Evolutionary conservation across 192 early-diverging fungal species (phyloP).

Genomic region (Linnemannia exigua): DNA sequence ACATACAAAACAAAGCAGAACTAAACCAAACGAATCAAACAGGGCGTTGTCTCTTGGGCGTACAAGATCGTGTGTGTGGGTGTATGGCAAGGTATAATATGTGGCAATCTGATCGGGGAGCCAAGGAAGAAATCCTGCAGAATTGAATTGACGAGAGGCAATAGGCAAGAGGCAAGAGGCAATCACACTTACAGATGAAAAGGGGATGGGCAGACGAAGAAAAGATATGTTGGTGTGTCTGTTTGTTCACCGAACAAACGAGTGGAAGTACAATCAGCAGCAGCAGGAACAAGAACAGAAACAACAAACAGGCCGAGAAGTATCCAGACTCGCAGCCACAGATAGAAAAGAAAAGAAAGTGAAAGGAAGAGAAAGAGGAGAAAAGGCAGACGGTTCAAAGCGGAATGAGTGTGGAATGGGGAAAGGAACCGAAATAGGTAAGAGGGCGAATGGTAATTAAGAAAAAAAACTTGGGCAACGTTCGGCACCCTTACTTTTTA

Average conservation of each 20-base stretch:
- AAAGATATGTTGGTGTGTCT: neutral
- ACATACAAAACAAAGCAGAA: neutral
- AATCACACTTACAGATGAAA: neutral
- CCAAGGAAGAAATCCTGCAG: neutral
- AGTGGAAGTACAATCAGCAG: too few species aligned
- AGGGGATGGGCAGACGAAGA: too few species aligned
- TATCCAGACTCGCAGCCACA: neutral
- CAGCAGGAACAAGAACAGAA: too few species aligned
- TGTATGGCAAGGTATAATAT: neutral
- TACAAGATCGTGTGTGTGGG: neutral
- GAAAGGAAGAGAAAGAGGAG: neutral
- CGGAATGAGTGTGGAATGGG: constrained; percentile 1
- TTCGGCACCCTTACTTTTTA: neutral
- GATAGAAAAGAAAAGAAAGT: neutral
- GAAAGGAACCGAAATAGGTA: neutral
- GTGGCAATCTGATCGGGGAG: neutral
- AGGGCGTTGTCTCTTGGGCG: too few species aligned
- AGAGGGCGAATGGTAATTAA: too few species aligned
- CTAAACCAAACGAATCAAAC: too few species aligned
- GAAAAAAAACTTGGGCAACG: neutral
- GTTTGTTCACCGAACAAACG: neutral
- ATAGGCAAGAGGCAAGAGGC: too few species aligned
- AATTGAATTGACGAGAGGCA: neutral
- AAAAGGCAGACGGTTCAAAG: neutral
- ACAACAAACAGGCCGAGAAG: neutral